These are phyloP conservation scores for Auriscalpium microsporum DNA, from an alignment of 768 basidiomycete species.

Conservation along the genomic window DNA sequence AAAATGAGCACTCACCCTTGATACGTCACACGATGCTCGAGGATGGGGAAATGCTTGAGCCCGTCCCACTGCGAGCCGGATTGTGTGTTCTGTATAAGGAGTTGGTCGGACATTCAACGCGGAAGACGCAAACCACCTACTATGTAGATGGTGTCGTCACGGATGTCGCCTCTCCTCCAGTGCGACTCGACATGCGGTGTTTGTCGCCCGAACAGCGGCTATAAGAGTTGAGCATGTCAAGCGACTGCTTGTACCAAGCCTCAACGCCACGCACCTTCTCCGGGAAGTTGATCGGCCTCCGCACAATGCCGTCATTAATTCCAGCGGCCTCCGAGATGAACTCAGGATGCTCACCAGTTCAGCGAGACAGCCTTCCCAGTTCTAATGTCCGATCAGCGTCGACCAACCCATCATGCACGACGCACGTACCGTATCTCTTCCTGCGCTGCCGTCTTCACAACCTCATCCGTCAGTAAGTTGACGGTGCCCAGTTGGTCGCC, in stretches of 20 bases:
- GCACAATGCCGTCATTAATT: not conserved
- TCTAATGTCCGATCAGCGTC: slow-evolving; percentile 21
- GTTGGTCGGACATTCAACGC: not conserved
- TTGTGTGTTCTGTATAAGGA: slow-evolving; percentile 10
- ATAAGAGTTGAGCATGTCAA: not conserved
- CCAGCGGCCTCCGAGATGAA: not conserved
- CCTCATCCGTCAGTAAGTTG: slow-evolving; percentile 53
- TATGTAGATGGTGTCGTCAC: slow-evolving; percentile 49
- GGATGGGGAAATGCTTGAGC: slow-evolving; percentile 12
- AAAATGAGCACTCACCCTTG: not conserved
- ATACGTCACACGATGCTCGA: slow-evolving; percentile 4
- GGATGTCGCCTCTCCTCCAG: slow-evolving; percentile 13
- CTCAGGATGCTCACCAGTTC: slow-evolving; percentile 43
- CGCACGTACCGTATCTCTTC: slow-evolving; percentile 49
- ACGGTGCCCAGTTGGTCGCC: slow-evolving; percentile 61
- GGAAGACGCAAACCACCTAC: slow-evolving; percentile 24
- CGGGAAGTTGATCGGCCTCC: slow-evolving; percentile 62
- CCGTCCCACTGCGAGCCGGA: slow-evolving; percentile 15
- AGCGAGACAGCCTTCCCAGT: slow-evolving; percentile 47
- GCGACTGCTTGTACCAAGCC: too few relatives aligned
- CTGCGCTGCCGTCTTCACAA: slow-evolving; percentile 48
- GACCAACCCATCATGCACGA: not conserved
- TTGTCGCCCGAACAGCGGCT: slow-evolving; percentile 53
- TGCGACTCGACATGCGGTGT: slow-evolving; percentile 40
- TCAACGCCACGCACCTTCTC: slow-evolving; percentile 36